Evolutionary conservation across 495 filamentous ascomycete species (phyloP), one percentile per base, ranked within the genome.

Genomic region (Penicillium flavigenum): DNA sequence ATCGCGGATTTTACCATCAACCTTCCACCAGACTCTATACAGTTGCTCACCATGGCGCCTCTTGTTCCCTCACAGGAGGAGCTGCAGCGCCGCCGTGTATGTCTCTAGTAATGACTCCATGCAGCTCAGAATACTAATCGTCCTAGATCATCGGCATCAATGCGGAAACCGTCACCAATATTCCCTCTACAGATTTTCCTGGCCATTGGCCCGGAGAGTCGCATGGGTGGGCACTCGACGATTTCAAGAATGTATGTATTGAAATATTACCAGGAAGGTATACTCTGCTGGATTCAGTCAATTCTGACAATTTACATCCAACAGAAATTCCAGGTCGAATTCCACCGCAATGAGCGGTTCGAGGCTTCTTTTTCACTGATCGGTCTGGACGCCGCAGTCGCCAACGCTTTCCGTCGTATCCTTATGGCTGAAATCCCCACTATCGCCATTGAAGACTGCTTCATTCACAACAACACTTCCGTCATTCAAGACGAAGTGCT

Each of bases 401-500:
- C 95, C 62, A 99, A 99, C 72, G 95, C 95, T 65, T 96, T 98
- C 81, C 94, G 95, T 61, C 90, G 95, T 46, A 98, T 99, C 65
- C 82, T 98, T 58, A 87, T 99, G 75, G 87, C 94, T 53, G 95
- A 99, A 73, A 88, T 99, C 38, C 92, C 93, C 20, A 91, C 89
- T 4, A 80, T 99, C 45, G 95, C 95, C 61, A 93, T 99, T 65
- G 95, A 98, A 75, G 82, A 79, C 41, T 90, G 96, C 68, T 98
- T 87, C 76, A 83, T 98, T 46, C 77, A 88, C 65, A 92, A 96
- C 78, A 99, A 99, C 77, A 98, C 92, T 54, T 94, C 89, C 11
- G 88, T 99, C 20, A 93, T 99, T 65, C 92, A 96, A 69, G 95
- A 99, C 71, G 95, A 99, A 73, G 92, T 99, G 1, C 86, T 99